Evolutionary conservation across 306 rosid species (phyloP).

Genomic region (Citrullus mucosospermus): DNA sequence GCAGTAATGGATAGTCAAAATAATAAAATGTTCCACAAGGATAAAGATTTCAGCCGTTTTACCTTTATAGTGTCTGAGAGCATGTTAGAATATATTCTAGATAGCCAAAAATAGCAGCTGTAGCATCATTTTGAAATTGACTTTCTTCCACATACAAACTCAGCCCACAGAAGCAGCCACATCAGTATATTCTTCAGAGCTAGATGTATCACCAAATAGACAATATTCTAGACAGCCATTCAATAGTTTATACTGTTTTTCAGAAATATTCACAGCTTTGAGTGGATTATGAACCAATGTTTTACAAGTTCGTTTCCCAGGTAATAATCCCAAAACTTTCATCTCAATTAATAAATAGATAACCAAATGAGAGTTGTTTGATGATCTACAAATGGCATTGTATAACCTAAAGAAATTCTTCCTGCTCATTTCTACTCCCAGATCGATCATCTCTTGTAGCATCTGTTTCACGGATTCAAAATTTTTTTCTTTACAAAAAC

Average conservation of each 20-base stretch:
- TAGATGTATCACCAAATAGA: conserved; percentile 22
- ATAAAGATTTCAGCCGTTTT: neutral
- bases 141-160: conserved; percentile 4
- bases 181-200: conserved; percentile 38
- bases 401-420: conserved; percentile 26
- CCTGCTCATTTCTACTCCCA: conserved; percentile 25
- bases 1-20: neutral
- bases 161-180: conserved; percentile 32
- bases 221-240: conserved; percentile 9
- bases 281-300: conserved; percentile 2
- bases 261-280: conserved; percentile 13
- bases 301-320: conserved; percentile 14
- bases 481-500: conserved; percentile 26
- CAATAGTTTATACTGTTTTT: conserved; percentile 3
- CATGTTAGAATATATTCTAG: neutral
- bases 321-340: conserved; percentile 37
- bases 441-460: conserved; percentile 50
- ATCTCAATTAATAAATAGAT: conserved; percentile 29
- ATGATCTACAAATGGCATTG: conserved; percentile 16
- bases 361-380: conserved; percentile 6
- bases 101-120: neutral
- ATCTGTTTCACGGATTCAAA: conserved; percentile 19
- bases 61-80: neutral
- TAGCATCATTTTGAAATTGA: neutral
- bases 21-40: neutral